These are phyloP conservation scores for Phytophthora crassamura DNA, from an alignment of 352 stramenopile genomes.

Conservation along the genomic window DNA sequence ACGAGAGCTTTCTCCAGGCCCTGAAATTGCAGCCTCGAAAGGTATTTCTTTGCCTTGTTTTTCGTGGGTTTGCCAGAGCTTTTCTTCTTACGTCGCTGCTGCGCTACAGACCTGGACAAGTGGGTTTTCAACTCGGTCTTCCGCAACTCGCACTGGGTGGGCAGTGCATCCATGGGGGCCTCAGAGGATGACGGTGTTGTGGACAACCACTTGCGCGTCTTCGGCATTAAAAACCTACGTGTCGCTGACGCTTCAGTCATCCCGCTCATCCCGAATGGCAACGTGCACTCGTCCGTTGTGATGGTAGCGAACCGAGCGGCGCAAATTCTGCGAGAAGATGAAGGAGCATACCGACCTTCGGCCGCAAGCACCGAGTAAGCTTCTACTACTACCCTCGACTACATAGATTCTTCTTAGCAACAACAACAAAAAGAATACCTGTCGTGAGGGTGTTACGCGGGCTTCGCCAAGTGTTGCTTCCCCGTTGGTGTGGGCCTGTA, in stretches of 20 bases:
- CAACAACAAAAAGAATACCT: no score
- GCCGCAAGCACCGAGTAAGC: not conserved
- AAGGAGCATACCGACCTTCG: slow-evolving; percentile 20
- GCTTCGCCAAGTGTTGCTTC: no score
- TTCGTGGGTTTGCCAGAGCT: slow-evolving; percentile 2
- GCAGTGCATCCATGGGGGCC: slow-evolving; percentile 75
- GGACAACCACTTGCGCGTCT: slow-evolving; percentile 65
- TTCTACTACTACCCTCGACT: no score
- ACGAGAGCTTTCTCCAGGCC: slow-evolving; percentile 51
- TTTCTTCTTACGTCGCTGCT: slow-evolving; percentile 1
- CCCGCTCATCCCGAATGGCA: slow-evolving; percentile 74
- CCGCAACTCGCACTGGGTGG: slow-evolving; percentile 88
- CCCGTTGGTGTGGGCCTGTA: no score
- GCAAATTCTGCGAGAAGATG: slow-evolving; percentile 50
- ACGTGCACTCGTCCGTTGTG: slow-evolving; percentile 77
- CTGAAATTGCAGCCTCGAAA: slow-evolving; percentile 31
- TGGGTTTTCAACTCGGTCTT: slow-evolving; percentile 78
- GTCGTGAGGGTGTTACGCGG: no score
- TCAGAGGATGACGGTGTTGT: slow-evolving; percentile 55
- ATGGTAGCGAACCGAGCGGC: slow-evolving; percentile 67
- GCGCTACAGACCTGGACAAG: slow-evolving; percentile 48
- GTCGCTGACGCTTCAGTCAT: slow-evolving; percentile 77
- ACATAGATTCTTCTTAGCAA: no score
- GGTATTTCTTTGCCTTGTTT: slow-evolving; percentile 33
- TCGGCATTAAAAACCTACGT: slow-evolving; percentile 62